These are phyloP conservation scores for Leccinum ochraceum DNA, from an alignment of 768 basidiomycete species.

Conservation along the genomic window DNA sequence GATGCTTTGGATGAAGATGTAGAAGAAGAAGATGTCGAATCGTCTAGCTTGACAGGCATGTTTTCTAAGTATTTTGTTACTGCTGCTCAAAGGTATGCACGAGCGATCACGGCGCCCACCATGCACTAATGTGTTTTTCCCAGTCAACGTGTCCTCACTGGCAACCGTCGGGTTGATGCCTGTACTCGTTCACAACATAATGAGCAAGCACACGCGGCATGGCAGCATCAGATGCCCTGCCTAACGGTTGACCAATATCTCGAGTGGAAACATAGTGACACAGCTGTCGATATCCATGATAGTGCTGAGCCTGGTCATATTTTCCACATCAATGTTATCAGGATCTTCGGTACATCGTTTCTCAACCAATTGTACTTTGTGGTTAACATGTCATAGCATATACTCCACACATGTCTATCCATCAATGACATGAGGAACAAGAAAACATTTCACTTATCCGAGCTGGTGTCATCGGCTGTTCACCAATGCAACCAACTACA, in stretches of 20 bases:
- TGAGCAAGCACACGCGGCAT: background rate
- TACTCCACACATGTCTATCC: background rate
- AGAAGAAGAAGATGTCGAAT: too few relatives aligned
- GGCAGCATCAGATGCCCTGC: background rate
- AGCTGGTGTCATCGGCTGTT: background rate
- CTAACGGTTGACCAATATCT: background rate
- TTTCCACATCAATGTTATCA: background rate
- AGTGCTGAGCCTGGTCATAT: background rate
- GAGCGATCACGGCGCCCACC: background rate
- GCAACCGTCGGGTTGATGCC: background rate
- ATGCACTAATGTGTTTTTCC: background rate
- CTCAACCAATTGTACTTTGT: background rate
- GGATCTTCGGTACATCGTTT: background rate
- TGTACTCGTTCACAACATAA: background rate
- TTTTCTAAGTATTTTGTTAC: background rate
- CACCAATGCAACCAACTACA: background rate
- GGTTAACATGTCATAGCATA: background rate
- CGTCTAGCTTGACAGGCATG: background rate
- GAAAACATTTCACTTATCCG: background rate
- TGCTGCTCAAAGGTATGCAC: background rate
- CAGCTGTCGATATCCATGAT: background rate
- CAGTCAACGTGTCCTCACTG: background rate
- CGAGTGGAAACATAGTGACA: background rate
- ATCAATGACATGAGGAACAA: background rate
- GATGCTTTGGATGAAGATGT: too few relatives aligned